Base-by-base conservation (phyloP, 768 basidiomycete genomes). In the Filobasidium floriforme region DNA sequence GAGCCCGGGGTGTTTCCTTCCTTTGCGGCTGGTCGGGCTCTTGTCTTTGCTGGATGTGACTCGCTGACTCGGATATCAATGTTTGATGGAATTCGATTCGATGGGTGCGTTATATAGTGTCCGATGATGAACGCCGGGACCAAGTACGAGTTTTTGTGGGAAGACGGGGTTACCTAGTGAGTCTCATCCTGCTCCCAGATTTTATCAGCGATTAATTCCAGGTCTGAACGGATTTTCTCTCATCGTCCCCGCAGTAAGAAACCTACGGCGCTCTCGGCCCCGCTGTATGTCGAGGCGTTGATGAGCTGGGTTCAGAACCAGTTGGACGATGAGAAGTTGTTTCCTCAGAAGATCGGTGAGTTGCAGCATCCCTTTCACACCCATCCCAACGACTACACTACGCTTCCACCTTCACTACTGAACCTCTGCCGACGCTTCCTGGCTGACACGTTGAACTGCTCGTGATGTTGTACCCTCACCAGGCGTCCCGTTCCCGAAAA, bases 291-390 rank as follows among this genome's bases (percentile, higher is more conserved):
- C 49, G 96, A 99, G 74, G 89, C 90, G 11, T 82, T 99, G 63
- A 99, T 99, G 96, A 96, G 92, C 77, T 99, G 96, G 96, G 88
- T 90, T 6, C 96, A 99, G 77, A 84, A 83, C 62, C 82, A 94
- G 62, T 82, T 99, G 29, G 96, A 99, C 76, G 92, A 98, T 76
- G 92, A 93, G 74, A 82, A 82, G 18, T 80, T 92, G 62, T 99
- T 99, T 77, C 96, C 96, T 1, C 92, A 91, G 77, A 90, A 89
- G 81, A 94, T 97, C 72, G 96, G 94, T 89, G 69, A 62, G 80
- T 66, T 22, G 28, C 40, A 41, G 1, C 0, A 55, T 63, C 41
- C 49, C 41, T 40, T 19, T 19, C 57, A 12, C 29, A 5, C 15
- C 28, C 40, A 24, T n/a, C 1, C 41, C 15, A 29, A 24, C 14